phyloP scores from a whole-genome alignment of 108 stramenopile species.

The Aurantiochytrium sp. region DNA sequence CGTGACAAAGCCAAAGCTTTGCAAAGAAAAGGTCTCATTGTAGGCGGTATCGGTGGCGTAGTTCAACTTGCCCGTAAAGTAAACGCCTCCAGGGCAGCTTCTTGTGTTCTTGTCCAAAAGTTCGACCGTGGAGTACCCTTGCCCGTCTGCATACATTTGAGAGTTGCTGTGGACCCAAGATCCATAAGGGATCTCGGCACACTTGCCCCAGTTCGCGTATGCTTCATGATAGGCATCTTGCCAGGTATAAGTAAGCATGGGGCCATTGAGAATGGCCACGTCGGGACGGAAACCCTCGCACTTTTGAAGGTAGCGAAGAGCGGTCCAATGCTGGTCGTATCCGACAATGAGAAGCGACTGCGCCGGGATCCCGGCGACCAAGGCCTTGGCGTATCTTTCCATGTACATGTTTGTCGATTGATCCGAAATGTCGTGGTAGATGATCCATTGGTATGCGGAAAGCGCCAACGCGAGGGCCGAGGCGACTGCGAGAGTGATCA shows the following conservation, averaged over 20 bases:
- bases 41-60: conserved; percentile 38
- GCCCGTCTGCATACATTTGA: neutral
- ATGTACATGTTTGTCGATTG: conserved; percentile 42
- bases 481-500: neutral
- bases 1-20: conserved; percentile 53
- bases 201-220: conserved; percentile 37
- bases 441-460: neutral
- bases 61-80: conserved; percentile 54
- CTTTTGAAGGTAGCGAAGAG: conserved; percentile 62
- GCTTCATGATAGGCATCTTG: conserved; percentile 48
- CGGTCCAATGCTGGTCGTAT: conserved; percentile 74
- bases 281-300: conserved; percentile 61
- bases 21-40: conserved; percentile 43
- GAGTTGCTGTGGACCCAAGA: neutral
- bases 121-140: conserved; percentile 52
- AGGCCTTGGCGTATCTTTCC: conserved; percentile 54
- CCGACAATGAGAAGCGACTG: conserved; percentile 58
- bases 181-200: conserved; percentile 46
- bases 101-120: conserved; percentile 50
- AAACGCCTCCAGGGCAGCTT: conserved; percentile 35
- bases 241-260: conserved; percentile 71
- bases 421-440: neutral
- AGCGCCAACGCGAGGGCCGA: neutral
- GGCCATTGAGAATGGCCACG: conserved; percentile 49
- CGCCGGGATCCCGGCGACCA: conserved; percentile 54